phyloP scores from a whole-genome alignment of 305 asterid genomes.

The Fraxinus sp. region DNA sequence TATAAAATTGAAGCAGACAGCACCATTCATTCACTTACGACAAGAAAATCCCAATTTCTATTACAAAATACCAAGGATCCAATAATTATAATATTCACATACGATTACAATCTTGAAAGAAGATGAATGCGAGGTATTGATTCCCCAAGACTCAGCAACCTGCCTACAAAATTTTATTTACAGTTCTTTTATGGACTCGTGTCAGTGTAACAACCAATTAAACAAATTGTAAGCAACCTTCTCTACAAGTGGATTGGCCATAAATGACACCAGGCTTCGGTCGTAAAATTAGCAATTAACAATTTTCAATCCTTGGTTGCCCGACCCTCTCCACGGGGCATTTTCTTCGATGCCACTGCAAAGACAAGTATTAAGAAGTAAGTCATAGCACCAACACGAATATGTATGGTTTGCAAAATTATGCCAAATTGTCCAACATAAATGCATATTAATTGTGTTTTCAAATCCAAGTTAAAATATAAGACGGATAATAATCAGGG shows the following conservation, averaged over 20 bases:
- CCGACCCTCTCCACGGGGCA: constrained; percentile 96
- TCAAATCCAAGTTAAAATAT: not conserved
- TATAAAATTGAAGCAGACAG: not conserved
- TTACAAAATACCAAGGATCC: not conserved
- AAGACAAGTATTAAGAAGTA: constrained; percentile 13
- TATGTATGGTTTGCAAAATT: not conserved
- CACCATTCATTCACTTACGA: not conserved
- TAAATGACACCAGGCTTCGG: not conserved
- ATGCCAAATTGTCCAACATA: not conserved
- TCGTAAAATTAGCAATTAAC: not conserved
- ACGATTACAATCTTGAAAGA: not conserved
- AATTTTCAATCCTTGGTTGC: constrained; percentile 47
- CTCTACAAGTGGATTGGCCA: not conserved
- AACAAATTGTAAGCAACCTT: not conserved
- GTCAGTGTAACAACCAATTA: not conserved
- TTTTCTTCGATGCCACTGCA: constrained; percentile 74
- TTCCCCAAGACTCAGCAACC: not conserved
- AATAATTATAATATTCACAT: not conserved
- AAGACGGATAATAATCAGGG: not conserved
- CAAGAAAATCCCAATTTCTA: not conserved
- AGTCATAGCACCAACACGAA: not conserved
- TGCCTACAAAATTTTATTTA: constrained; percentile 19
- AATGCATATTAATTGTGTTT: not conserved
- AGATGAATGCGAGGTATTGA: not conserved
- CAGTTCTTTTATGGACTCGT: not conserved